Conservation (phyloP, 1,284 basidiomycete species). For the Cryptococcus sp. region DNA sequence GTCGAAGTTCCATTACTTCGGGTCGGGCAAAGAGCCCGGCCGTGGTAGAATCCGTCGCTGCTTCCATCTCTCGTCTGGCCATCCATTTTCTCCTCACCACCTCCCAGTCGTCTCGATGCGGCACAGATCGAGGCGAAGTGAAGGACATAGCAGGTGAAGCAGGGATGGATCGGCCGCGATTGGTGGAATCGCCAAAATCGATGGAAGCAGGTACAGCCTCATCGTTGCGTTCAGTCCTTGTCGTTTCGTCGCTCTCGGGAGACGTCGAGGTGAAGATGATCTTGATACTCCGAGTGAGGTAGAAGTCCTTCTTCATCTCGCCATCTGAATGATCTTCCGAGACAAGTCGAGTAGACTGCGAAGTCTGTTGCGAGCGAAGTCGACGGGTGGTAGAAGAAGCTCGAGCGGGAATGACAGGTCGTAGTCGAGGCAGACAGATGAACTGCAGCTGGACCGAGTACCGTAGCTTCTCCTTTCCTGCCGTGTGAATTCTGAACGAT, state of each 20-base stretch:
- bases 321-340: neutral
- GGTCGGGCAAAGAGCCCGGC: neutral
- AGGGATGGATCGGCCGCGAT: too few species aligned
- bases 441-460: slow-evolving; percentile 50
- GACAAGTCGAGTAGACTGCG: neutral
- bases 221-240: slow-evolving; percentile 36
- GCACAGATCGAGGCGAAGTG: neutral
- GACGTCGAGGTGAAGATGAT: slow-evolving; percentile 37
- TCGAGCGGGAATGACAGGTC: neutral
- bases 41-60: neutral
- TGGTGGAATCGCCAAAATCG: neutral
- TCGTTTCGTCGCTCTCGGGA: slow-evolving; percentile 15
- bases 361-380: too few species aligned
- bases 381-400: slow-evolving; percentile 12
- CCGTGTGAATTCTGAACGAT: neutral
- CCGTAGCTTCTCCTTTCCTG: slow-evolving; percentile 35
- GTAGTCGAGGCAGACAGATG: slow-evolving; percentile 22
- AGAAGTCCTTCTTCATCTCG: slow-evolving; percentile 22
- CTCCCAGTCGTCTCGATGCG: slow-evolving; percentile 3
- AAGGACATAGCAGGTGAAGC: neutral
- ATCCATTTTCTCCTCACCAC: slow-evolving; percentile 5
- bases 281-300: slow-evolving; percentile 35
- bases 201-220: slow-evolving; percentile 33
- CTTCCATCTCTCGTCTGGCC: slow-evolving; percentile 2
- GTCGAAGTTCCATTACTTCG: neutral